These are phyloP conservation scores for Aspergillus hortae DNA, from an alignment of 2,329 filamentous ascomycete genomes.

Conservation along the genomic window DNA sequence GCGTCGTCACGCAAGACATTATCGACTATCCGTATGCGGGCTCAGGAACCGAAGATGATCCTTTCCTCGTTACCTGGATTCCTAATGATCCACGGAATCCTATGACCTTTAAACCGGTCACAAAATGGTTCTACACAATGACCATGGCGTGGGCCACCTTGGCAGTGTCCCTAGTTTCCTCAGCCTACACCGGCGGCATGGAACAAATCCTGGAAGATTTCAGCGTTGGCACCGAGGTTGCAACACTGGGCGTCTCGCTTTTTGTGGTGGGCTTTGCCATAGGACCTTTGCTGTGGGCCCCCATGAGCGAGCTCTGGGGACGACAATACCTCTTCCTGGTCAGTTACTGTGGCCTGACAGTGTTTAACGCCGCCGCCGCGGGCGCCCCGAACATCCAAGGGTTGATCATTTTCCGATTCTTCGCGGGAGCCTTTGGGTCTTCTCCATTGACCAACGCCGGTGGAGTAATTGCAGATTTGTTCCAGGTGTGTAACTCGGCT, in stretches of 20 bases:
- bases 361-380: conserved; percentile 57
- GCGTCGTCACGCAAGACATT: conserved; percentile 9
- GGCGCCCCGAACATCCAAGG: conserved; percentile 45
- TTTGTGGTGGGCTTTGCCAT: conserved; percentile 40
- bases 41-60: conserved; percentile 13
- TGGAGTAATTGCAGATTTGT: conserved; percentile 58
- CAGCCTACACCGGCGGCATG: conserved; percentile 11
- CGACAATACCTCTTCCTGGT: conserved; percentile 19
- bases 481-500: conserved; percentile 41
- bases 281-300: conserved; percentile 36
- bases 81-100: conserved; percentile 14
- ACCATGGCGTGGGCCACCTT: conserved; percentile 9
- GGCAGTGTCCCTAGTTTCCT: conserved; percentile 10
- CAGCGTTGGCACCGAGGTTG: conserved; percentile 8
- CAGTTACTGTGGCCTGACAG: conserved; percentile 40
- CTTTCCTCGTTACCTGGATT: conserved; percentile 12
- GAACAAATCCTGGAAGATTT: conserved; percentile 9
- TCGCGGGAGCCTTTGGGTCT: conserved; percentile 58
- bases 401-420: conserved; percentile 62
- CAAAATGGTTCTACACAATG: conserved; percentile 10
- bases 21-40: conserved; percentile 9
- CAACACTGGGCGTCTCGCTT: conserved; percentile 11
- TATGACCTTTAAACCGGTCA: conserved; percentile 1
- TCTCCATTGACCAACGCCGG: conserved; percentile 58
- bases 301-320: conserved; percentile 22